Conservation (phyloP, 2,329 filamentous ascomycete species). For the Alternaria infectoria region DNA sequence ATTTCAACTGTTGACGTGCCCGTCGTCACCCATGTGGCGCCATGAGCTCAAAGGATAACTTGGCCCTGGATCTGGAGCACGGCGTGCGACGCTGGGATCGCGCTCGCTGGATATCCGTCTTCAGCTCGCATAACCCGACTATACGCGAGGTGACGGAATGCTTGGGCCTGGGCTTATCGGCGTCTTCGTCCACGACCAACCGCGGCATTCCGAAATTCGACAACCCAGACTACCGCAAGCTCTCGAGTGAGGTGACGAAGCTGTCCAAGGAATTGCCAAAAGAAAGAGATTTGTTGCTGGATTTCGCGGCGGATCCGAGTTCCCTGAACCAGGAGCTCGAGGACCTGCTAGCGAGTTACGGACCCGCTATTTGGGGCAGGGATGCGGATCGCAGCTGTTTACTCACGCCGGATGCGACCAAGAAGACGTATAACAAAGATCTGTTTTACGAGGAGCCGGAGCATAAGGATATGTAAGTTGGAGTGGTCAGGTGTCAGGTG, state of each 20-base stretch:
- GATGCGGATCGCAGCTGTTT: constrained; percentile 43
- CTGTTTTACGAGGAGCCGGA: constrained; percentile 42
- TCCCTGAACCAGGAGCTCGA: constrained; percentile 43
- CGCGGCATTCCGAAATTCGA: constrained; percentile 49
- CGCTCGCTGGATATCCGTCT: constrained; percentile 44
- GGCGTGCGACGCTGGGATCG: constrained; percentile 45
- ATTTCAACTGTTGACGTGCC: background rate
- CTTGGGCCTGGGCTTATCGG: constrained; percentile 42
- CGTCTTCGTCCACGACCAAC: constrained; percentile 45
- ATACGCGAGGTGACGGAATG: constrained; percentile 48
- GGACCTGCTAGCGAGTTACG: constrained; percentile 39
- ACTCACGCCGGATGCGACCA: constrained; percentile 38
- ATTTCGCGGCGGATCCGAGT: constrained; percentile 43
- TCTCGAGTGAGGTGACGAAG: constrained; percentile 45
- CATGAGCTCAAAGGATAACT: constrained; percentile 42
- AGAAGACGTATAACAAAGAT: constrained; percentile 45
- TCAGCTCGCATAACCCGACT: constrained; percentile 46
- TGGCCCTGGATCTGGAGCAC: constrained; percentile 39
- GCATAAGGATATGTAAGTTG: constrained; percentile 41
- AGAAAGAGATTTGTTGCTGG: constrained; percentile 45
- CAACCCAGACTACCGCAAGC: constrained; percentile 45
- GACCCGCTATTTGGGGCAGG: constrained; percentile 44
- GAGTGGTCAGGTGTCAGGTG: constrained; percentile 5
- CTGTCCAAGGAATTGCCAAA: constrained; percentile 46
- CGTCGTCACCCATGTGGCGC: constrained; percentile 27